phyloP scores from a whole-genome alignment of 257 asterid species.

The Gentiana straminea region DNA sequence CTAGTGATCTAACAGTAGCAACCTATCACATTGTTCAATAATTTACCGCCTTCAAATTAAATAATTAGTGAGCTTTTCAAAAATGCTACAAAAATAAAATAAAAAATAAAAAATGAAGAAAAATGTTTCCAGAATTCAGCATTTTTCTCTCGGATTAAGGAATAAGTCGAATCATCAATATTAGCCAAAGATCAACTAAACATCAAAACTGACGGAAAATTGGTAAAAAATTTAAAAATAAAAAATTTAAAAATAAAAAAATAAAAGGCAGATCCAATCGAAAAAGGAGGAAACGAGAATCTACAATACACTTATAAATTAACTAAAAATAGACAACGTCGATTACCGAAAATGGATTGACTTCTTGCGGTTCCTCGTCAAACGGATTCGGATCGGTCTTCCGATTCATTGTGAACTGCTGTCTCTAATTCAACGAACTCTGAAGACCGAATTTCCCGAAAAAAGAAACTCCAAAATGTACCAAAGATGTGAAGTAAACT shows the following conservation, averaged over 20 bases:
- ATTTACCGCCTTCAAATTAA: too few species aligned
- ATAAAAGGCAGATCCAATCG: conserved; percentile 15
- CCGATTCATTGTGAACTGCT: conserved; percentile 45
- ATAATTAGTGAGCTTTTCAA: too few species aligned
- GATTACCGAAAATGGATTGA: conserved; percentile 97
- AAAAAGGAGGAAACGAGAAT: background rate
- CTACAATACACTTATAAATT: conserved; percentile 14
- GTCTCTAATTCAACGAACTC: background rate
- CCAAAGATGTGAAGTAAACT: background rate
- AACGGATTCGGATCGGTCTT: conserved; percentile 89
- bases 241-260: background rate
- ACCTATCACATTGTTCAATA: too few species aligned
- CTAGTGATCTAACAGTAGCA: too few species aligned
- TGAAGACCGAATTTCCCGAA: background rate
- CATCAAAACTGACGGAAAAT: background rate
- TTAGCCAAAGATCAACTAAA: conserved; percentile 1
- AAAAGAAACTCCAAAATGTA: background rate
- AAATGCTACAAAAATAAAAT: too few species aligned
- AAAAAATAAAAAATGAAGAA: too few species aligned
- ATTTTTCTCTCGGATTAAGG: too few species aligned
- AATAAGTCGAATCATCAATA: conserved; percentile 3
- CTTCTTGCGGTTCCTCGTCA: conserved; percentile 88
- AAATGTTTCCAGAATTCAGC: too few species aligned
- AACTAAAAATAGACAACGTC: conserved; percentile 15
- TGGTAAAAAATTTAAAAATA: too few species aligned